Base-by-base conservation (phyloP, 805 yeast genomes). In the Jamesozyma piceae region DNA sequence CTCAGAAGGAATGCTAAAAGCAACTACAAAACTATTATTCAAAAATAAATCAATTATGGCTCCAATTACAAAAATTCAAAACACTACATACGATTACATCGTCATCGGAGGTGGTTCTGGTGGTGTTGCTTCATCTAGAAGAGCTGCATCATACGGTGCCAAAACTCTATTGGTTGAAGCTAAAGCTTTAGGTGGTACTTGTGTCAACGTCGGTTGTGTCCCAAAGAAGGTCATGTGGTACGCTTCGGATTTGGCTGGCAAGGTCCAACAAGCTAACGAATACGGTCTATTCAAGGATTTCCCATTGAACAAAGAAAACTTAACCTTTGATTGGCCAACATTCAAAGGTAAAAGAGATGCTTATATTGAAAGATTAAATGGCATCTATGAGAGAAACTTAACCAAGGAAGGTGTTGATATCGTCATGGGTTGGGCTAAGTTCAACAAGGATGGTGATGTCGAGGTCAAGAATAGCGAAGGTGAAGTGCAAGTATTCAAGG, bases 51-150 rank as follows among this genome's bases (percentile, higher is more conserved):
- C 28, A 24, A 24, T 53, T 5, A 80, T 81, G 87, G 77, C 85
- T 33, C 78, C 82, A 24, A 54, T 70, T 36, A 70, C 54, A 43
- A 70, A 56, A 44, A 24, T 8, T 8, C 28, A 24, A 24, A 24
- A 24, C 28, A 24, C 28, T 8, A 90, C 86, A 62, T 92, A 79
- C 72, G 88, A 92, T 58, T 90, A 85, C 62, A 69, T 92, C 40
- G 98, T 92, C 45, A 92, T 92, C 51, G 99, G 99, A 41, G 99
- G 98, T 45, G 99, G 99, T 13, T 87, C 96, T 30, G 99, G 97
- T 37, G 99, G 99, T 52, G 97, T 92, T 36, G 96, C 98, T n/a
- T 80, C 94, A 18, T 94, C 97, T 14, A 80, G 99, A 65, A 78
- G 97, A 55, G 97, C 98, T 11, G 96, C 97, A 30, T 74, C 78